Evolutionary conservation across 192 early-diverging fungal genomes (phyloP).

Genomic region (Entomortierella chlamydospora): DNA sequence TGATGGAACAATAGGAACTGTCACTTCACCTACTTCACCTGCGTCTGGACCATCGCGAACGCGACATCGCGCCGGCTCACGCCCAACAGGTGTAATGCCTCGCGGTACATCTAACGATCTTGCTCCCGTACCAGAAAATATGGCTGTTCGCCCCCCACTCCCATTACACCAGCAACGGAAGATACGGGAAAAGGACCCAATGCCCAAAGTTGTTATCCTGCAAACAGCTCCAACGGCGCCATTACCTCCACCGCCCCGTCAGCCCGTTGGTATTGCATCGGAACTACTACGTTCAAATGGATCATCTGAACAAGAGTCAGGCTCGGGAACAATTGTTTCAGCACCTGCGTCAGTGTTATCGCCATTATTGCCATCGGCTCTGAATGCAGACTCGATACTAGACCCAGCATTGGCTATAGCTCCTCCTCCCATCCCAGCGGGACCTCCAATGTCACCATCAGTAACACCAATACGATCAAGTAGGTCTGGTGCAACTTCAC

Average conservation of each 20-base stretch:
- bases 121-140: neutral
- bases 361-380: neutral
- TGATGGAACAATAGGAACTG: neutral
- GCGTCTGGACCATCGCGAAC: neutral
- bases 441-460: neutral
- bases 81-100: neutral
- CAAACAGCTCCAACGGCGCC: conserved; percentile 4
- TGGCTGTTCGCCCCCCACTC: neutral
- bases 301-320: neutral
- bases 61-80: neutral
- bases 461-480: neutral
- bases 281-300: neutral
- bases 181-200: neutral
- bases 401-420: neutral
- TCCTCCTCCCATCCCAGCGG: neutral
- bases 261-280: neutral
- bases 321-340: neutral
- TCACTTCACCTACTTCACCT: too few relatives aligned
- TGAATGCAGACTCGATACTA: too few relatives aligned
- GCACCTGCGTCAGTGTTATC: neutral
- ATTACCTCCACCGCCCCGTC: conserved; percentile 7
- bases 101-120: neutral
- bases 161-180: too few relatives aligned
- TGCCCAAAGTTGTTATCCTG: conserved; percentile 5
- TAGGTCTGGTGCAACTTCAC: neutral